Base-by-base conservation (phyloP, 345 rosid species). In the Erysimum cheiranthoides region DNA sequence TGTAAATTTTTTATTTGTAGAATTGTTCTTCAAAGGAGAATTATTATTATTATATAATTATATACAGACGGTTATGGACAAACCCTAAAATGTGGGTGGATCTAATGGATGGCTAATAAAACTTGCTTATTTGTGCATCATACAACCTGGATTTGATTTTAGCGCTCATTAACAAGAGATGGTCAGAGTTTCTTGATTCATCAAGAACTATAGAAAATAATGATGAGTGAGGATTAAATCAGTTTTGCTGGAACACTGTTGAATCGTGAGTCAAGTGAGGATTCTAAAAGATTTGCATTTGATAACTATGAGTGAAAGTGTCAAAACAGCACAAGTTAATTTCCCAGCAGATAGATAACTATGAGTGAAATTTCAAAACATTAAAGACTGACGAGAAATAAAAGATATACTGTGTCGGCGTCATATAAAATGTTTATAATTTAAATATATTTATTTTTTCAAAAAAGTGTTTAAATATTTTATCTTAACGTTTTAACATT, bases 1-100 rank as follows among this genome's bases (percentile, higher is more conserved):
- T 56, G 59, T 46, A 18, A 56, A n/a, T 61, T 61, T 27, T 14
- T 21, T 21, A 21, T 21, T 21, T 0, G 25, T 21, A 21, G 25
- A 21, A 21, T 21, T 21, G 25, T 21, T 21, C 1, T 21, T 21
- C 25, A 21, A 21, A 21, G 25, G 1, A 21, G 25, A 21, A n/a
- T n/a, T n/a, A n/a, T n/a, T n/a, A n/a, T n/a, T n/a, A n/a, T n/a
- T n/a, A n/a, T n/a, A n/a, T n/a, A n/a, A n/a, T n/a, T n/a, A n/a
- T n/a, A 45, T 25, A 45, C 14, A 46, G 18, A 17, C 16, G 5
- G 2, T 12, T 28, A 11, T 30, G 4, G 5, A 70, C 47, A 59
- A 71, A 61, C 68, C 32, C 68, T 61, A 71, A 49, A 71, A 21
- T 45, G 35, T 14, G 32, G 57, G 46, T 70, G 32, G 52, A 31